Evolutionary conservation across 2,329 filamentous ascomycete genomes (phyloP).

Genomic region (Fonsecaea pedrosoi): DNA sequence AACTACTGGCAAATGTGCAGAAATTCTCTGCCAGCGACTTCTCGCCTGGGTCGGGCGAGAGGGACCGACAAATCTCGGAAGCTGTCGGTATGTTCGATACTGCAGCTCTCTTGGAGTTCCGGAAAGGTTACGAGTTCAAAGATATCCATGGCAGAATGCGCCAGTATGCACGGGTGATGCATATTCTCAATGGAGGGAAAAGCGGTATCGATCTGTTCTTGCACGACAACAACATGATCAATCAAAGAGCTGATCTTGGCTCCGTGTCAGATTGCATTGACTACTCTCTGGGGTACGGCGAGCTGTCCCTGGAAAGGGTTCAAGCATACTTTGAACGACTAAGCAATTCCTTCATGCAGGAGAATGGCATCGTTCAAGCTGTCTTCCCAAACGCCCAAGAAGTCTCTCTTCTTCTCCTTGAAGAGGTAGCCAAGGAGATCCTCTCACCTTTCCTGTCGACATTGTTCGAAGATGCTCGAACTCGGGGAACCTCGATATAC

Average conservation of each 20-base stretch:
- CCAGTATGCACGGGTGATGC: slow-evolving; percentile 84
- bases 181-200: slow-evolving; percentile 78
- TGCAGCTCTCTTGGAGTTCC: slow-evolving; percentile 88
- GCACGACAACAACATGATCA: slow-evolving; percentile 84
- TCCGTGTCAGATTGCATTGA: slow-evolving; percentile 84
- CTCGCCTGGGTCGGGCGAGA: slow-evolving; percentile 72
- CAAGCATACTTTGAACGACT: slow-evolving; percentile 80
- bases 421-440: slow-evolving; percentile 80
- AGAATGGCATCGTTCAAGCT: slow-evolving; percentile 77
- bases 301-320: slow-evolving; percentile 78
- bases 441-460: slow-evolving; percentile 85
- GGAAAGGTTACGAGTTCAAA: slow-evolving; percentile 86
- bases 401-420: slow-evolving; percentile 78
- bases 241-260: slow-evolving; percentile 72
- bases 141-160: slow-evolving; percentile 90
- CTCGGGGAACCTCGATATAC: slow-evolving; percentile 75
- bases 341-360: slow-evolving; percentile 78
- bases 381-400: slow-evolving; percentile 76
- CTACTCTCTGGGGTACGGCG: slow-evolving; percentile 62
- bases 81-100: slow-evolving; percentile 88
- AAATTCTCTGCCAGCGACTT: slow-evolving; percentile 82
- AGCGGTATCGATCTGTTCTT: slow-evolving; percentile 84
- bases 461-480: slow-evolving; percentile 85
- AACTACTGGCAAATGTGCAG: slow-evolving; percentile 81
- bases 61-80: slow-evolving; percentile 73